Evolutionary conservation across 139 green algal genomes (phyloP).

Genomic region (Diplosphaera chodatii): DNA sequence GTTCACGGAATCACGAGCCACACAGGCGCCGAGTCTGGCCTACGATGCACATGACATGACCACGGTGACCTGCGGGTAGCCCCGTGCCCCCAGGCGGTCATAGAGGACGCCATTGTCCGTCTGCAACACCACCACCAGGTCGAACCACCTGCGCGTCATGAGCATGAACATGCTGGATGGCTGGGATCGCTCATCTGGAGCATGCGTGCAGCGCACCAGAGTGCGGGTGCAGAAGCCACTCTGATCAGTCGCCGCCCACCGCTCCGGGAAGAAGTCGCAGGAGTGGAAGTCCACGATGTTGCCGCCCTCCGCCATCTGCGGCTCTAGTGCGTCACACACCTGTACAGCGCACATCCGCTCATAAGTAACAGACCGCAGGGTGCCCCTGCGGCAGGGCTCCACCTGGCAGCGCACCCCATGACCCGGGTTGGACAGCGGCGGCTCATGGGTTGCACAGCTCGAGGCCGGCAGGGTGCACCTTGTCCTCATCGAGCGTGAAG

Average conservation of each 20-base stretch:
- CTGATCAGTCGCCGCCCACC: too few species aligned
- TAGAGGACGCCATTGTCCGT: conserved; percentile 88
- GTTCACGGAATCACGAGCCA: too few species aligned
- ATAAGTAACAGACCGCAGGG: too few species aligned
- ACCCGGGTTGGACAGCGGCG: too few species aligned
- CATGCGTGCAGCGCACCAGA: too few species aligned
- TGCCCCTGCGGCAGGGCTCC: too few species aligned
- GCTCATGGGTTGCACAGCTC: too few species aligned
- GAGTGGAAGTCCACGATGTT: conserved; percentile 91
- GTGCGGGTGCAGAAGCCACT: too few species aligned
- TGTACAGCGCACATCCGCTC: conserved; percentile 12
- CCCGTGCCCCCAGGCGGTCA: conserved; percentile 76
- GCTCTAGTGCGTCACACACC: conserved; percentile 89
- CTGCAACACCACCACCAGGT: conserved; percentile 91
- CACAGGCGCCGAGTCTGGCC: too few species aligned
- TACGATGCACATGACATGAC: too few species aligned
- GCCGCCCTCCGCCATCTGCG: conserved; percentile 68
- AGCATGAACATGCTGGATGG: neutral
- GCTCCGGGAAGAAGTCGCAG: conserved; percentile 97
- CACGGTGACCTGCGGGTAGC: conserved; percentile 76
- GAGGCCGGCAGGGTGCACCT: conserved; percentile 42
- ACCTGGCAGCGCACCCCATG: too few species aligned
- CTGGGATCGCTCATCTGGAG: too few species aligned
- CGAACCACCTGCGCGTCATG: conserved; percentile 78
- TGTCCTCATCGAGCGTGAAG: conserved; percentile 92